Base-by-base conservation (phyloP, 2,329 filamentous ascomycete species). In the Arachnopeziza araneosa region DNA sequence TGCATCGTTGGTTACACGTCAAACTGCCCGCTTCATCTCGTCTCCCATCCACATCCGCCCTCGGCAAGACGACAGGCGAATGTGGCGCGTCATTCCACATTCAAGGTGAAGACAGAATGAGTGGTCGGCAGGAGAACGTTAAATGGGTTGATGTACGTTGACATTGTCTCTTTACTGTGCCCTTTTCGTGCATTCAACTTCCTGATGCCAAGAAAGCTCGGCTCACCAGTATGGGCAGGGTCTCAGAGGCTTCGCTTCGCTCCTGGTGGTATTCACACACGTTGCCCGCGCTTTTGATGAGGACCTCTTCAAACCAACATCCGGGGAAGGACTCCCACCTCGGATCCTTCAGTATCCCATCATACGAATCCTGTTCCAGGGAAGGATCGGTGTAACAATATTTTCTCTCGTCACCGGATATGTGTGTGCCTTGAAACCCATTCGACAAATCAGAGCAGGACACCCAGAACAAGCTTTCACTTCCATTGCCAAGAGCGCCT, bases 381-480 rank as follows among this genome's bases (percentile, higher is more conserved):
- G 86, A 23, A 80, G 86, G 19, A 82, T 84, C 52, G 86, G 85
- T 71, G 86, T 88, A 1, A 81, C 84, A 17, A 83, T 88, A 63
- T 88, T 88, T 72, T 81, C 86, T 67, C 77, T 88, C 53, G 83
- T 87, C 49, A 84, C 84, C 23, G 84, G 84, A 59, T 87, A 85
- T 67, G 84, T 86, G 56, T 86, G 85, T 72, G 80, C 82, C 2
- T 76, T 86, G 56, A 85, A 86, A 67, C 82, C 84, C 19, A 78
- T 87, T 61, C 77, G 79, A 57, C 78, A 82, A 56, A 80, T 76
- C 67, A 78, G 81, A 57, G 74, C 80, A 32, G 83, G 82, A 56
- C 78, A 82, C 65, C 77, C 78, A 59, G 78, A 82, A 50, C 76
- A 76, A 1, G 82, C 83, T 14, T 80, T 84, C 64, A 74, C 69